Evolutionary conservation across 2,329 filamentous ascomycete genomes (phyloP).

Genomic region (Stachybotrys echinatus): DNA sequence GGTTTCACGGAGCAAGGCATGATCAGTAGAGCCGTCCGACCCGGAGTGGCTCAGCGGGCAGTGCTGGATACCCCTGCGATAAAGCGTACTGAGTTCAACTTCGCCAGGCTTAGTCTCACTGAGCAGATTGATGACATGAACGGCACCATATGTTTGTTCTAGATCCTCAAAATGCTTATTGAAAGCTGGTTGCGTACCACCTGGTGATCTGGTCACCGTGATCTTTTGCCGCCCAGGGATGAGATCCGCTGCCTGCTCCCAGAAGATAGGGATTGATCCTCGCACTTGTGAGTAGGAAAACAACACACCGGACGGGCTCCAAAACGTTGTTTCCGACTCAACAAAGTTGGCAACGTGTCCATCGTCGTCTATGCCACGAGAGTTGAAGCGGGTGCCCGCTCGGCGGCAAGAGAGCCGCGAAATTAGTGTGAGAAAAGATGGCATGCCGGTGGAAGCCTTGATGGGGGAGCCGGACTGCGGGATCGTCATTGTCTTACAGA

Average conservation of each 20-base stretch:
- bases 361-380: conserved; percentile 95
- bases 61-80: conserved; percentile 69
- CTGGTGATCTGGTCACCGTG: conserved; percentile 76
- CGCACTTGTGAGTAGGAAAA: conserved; percentile 94
- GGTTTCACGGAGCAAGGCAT: conserved; percentile 71
- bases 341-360: conserved; percentile 98
- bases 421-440: conserved; percentile 82
- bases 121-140: conserved; percentile 92
- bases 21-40: conserved; percentile 54
- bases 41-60: conserved; percentile 63
- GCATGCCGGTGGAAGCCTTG: conserved; percentile 62
- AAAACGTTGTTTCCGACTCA: conserved; percentile 93
- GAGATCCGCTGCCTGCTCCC: conserved; percentile 87
- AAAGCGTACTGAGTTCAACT: conserved; percentile 74
- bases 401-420: conserved; percentile 85
- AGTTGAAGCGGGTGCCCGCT: conserved; percentile 93
- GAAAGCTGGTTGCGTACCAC: conserved; percentile 91
- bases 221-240: conserved; percentile 94
- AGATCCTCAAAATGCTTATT: conserved; percentile 91
- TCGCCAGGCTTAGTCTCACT: conserved; percentile 85
- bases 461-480: conserved; percentile 71
- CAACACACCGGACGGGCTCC: conserved; percentile 69
- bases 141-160: conserved; percentile 78
- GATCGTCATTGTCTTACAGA: conserved; percentile 81
- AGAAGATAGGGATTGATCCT: conserved; percentile 92